Percentiles rank a stretch among this genome's conserved stretches.
phyloP scores from a whole-genome alignment of 2,329 filamentous ascomycete species.

The Epicoccum nigrum region DNA sequence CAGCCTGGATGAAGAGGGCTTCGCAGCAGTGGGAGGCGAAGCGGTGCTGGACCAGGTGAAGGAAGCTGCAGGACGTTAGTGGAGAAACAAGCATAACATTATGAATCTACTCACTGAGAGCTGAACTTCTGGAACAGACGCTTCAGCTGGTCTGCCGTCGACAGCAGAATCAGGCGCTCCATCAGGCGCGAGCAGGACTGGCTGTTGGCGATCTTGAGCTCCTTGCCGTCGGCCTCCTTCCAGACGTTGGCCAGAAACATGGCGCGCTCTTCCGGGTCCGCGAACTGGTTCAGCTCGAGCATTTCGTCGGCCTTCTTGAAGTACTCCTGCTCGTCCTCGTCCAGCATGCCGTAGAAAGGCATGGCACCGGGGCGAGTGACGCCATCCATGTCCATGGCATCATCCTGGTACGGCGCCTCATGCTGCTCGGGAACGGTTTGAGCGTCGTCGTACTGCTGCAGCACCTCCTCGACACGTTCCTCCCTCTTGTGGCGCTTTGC shows the following conservation, averaged over 20 bases:
- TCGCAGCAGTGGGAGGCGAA: conserved; percentile 98
- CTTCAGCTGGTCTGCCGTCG: conserved; percentile 81
- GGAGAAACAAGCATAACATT: background rate
- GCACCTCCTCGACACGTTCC: conserved; percentile 16
- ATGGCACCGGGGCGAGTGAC: conserved; percentile 58
- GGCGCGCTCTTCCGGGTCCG: conserved; percentile 65
- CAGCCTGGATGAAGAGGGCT: conserved; percentile 83
- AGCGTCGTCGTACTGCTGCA: conserved; percentile 25
- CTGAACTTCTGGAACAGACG: conserved; percentile 82
- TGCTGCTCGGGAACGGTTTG: conserved; percentile 19
- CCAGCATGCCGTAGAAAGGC: conserved; percentile 91
- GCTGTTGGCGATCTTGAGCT: conserved; percentile 93
- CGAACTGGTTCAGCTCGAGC: conserved; percentile 88
- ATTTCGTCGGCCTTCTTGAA: conserved; percentile 89
- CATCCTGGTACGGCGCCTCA: conserved; percentile 25
- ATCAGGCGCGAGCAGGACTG: conserved; percentile 93
- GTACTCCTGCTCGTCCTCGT: conserved; percentile 93
- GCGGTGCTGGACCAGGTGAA: conserved; percentile 88
- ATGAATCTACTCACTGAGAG: conserved; percentile 68
- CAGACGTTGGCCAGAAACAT: conserved; percentile 77
- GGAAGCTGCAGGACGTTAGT: conserved; percentile 61
- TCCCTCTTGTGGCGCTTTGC: conserved; percentile 45
- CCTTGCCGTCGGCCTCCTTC: conserved; percentile 85
- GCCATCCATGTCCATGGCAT: conserved; percentile 35
- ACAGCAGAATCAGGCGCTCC: conserved; percentile 87